Evolutionary conservation across 73 alveolate genomes (phyloP).

Genomic region (Paraurostyla sp.): DNA sequence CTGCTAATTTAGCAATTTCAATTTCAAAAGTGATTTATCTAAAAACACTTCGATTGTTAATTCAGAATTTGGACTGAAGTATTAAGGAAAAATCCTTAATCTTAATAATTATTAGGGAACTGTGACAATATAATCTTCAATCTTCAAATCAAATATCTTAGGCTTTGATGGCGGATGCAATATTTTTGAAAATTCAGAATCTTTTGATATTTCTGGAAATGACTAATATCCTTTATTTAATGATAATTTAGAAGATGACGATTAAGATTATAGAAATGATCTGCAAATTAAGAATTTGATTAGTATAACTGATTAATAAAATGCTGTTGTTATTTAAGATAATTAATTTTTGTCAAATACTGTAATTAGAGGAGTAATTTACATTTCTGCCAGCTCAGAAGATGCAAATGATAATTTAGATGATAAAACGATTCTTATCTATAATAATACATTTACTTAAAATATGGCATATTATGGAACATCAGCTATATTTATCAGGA

Average conservation of each 20-base stretch:
- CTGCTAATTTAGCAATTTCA: neutral
- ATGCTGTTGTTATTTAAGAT: neutral
- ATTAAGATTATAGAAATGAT: neutral
- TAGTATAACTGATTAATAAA: neutral
- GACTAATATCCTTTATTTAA: neutral
- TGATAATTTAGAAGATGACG: neutral
- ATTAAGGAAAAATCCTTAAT: conserved; percentile 1
- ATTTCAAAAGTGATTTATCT: neutral
- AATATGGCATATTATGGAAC: too few species aligned
- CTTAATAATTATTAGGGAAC: neutral
- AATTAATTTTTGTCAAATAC: neutral
- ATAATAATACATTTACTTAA: too few species aligned
- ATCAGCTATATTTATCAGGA: too few species aligned
- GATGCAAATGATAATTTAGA: too few species aligned
- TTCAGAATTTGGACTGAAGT: neutral
- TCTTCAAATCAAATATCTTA: neutral
- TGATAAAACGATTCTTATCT: too few species aligned
- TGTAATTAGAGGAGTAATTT: neutral
- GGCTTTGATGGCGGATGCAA: neutral
- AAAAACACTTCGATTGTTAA: neutral
- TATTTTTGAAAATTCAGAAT: neutral
- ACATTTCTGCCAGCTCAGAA: neutral
- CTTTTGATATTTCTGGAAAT: neutral
- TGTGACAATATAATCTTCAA: neutral
- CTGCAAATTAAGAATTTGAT: neutral